A percentile compares a stretch with the other conserved stretches of the same genome.
These are phyloP conservation scores for Salix suchowensis DNA, from an alignment of 345 rosid species.

Conservation along the genomic window DNA sequence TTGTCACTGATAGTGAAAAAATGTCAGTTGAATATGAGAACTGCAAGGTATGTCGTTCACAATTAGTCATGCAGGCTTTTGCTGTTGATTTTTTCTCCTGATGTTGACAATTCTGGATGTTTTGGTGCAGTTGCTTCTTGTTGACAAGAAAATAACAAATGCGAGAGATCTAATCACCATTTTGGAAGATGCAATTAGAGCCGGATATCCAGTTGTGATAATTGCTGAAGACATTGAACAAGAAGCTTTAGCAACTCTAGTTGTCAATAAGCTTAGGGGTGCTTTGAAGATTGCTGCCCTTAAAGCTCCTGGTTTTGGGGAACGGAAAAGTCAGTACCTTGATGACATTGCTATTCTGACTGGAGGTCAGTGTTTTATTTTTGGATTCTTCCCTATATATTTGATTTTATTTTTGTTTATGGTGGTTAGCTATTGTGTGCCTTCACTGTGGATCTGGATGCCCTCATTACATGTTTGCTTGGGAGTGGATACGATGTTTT, in stretches of 20 bases:
- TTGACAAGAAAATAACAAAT: conserved; percentile 93
- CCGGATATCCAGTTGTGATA: conserved; percentile 66
- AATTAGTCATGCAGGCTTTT: background rate
- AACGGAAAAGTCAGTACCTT: conserved; percentile 93
- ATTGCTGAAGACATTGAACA: conserved; percentile 97
- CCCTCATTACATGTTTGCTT: background rate
- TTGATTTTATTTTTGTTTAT: background rate
- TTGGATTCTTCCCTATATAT: background rate
- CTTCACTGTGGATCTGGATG: background rate
- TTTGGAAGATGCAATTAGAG: conserved; percentile 86
- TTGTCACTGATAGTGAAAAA: conserved; percentile 93
- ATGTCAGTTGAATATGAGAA: conserved; percentile 95
- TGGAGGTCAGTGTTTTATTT: conserved; percentile 45
- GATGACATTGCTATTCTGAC: conserved; percentile 96
- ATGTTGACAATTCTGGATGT: background rate
- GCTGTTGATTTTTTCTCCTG: background rate
- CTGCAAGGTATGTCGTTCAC: conserved; percentile 63
- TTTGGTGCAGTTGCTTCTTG: conserved; percentile 80
- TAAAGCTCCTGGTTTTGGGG: conserved; percentile 97
- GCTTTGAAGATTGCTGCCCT: conserved; percentile 91
- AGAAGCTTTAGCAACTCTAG: conserved; percentile 96
- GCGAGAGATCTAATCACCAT: conserved; percentile 87
- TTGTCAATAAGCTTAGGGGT: conserved; percentile 91
- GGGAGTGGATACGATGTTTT: background rate
- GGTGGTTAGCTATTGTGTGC: background rate